Evolutionary conservation across 805 yeast species (phyloP).

Genomic region (Hyphopichia homilentoma): DNA sequence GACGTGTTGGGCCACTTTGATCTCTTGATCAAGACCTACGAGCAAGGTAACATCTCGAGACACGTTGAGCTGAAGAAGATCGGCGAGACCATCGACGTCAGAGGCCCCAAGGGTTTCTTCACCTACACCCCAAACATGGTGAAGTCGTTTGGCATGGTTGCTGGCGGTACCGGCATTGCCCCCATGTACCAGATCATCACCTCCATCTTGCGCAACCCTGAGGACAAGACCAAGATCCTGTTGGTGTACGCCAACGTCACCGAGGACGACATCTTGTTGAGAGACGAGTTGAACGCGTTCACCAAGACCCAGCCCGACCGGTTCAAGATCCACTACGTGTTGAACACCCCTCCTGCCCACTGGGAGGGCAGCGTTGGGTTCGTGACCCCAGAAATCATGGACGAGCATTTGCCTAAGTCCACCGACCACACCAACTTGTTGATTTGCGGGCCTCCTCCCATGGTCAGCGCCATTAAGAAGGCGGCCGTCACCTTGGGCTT

Average conservation of each 20-base stretch:
- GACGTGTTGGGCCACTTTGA: slow-evolving; percentile 80
- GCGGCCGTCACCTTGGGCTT: slow-evolving; percentile 72
- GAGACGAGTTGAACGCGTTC: slow-evolving; percentile 71
- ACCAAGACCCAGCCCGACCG: slow-evolving; percentile 51
- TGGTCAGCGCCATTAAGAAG: slow-evolving; percentile 82
- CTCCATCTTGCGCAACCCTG: slow-evolving; percentile 71
- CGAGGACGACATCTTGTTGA: slow-evolving; percentile 76
- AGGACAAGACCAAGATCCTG: slow-evolving; percentile 71
- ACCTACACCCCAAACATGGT: slow-evolving; percentile 78
- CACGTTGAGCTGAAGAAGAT: slow-evolving; percentile 65
- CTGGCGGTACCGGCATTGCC: slow-evolving; percentile 96
- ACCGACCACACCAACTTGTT: slow-evolving; percentile 63
- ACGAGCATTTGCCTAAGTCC: slow-evolving; percentile 58
- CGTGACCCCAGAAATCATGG: slow-evolving; percentile 71
- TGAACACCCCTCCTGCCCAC: slow-evolving; percentile 65
- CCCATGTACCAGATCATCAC: slow-evolving; percentile 93
- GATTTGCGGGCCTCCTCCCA: slow-evolving; percentile 92
- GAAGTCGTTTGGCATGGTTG: slow-evolving; percentile 77
- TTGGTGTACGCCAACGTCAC: slow-evolving; percentile 80
- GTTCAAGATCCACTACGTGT: slow-evolving; percentile 66
- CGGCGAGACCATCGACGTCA: slow-evolving; percentile 74
- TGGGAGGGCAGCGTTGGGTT: slow-evolving; percentile 83
- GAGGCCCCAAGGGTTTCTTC: slow-evolving; percentile 92
- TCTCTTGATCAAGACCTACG: slow-evolving; percentile 80
- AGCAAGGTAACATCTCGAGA: slow-evolving; percentile 79